Percentiles rank a stretch among this genome's conserved stretches.
These are phyloP conservation scores for Furcasterigmium furcatum DNA, from an alignment of 2,329 filamentous ascomycete species.

Conservation along the genomic window DNA sequence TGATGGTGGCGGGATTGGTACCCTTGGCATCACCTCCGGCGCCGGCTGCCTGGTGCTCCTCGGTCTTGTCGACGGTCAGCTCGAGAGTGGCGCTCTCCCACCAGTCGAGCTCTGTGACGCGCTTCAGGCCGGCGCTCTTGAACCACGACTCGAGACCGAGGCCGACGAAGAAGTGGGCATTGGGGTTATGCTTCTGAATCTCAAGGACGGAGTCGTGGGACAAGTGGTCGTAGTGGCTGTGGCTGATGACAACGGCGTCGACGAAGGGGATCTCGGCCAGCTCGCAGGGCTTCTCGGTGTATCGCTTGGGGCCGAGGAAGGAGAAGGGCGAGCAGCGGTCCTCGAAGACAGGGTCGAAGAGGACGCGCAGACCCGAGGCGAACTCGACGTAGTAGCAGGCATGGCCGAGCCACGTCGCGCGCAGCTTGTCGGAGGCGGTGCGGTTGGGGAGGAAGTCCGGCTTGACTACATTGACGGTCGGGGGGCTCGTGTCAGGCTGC, in stretches of 20 bases:
- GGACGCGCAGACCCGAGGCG: slow-evolving; percentile 76
- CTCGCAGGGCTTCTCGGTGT: slow-evolving; percentile 72
- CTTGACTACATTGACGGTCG: slow-evolving; percentile 63
- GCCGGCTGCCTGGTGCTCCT: slow-evolving; percentile 19
- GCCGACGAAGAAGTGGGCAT: slow-evolving; percentile 85
- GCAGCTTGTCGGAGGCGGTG: slow-evolving; percentile 53
- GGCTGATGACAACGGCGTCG: slow-evolving; percentile 77
- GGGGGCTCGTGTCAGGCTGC: slow-evolving; percentile 58
- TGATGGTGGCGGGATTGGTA: slow-evolving; percentile 48
- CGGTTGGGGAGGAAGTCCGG: slow-evolving; percentile 65
- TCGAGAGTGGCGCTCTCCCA: slow-evolving; percentile 82
- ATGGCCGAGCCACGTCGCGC: slow-evolving; percentile 93
- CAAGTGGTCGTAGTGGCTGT: slow-evolving; percentile 92
- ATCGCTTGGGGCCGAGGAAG: slow-evolving; percentile 71
- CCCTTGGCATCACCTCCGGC: slow-evolving; percentile 16
- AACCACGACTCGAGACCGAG: slow-evolving; percentile 86
- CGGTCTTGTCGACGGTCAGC: slow-evolving; percentile 39
- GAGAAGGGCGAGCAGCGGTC: slow-evolving; percentile 77
- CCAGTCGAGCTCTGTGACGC: slow-evolving; percentile 91
- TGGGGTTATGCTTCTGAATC: slow-evolving; percentile 67
- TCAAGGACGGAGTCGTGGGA: slow-evolving; percentile 72
- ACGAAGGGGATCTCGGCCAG: slow-evolving; percentile 74
- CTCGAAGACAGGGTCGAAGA: slow-evolving; percentile 94
- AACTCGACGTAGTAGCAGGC: slow-evolving; percentile 94
- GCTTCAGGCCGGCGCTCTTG: slow-evolving; percentile 61